Evolutionary conservation across 495 filamentous ascomycete species (phyloP).

Genomic region (Lasiosphaeria ovina): DNA sequence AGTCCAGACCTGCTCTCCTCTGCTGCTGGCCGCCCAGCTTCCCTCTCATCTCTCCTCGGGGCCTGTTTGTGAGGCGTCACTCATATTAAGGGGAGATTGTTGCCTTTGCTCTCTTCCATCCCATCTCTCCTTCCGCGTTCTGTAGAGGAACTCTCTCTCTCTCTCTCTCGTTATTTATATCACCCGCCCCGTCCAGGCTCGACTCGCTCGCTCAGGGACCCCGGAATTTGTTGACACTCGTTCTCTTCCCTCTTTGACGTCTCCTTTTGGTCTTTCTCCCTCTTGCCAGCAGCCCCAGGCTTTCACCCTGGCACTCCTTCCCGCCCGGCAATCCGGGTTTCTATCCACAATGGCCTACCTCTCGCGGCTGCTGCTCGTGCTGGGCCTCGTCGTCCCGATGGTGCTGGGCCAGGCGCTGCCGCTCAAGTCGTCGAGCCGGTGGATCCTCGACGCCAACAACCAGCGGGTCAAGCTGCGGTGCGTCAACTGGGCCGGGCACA

Average conservation of each 20-base stretch:
- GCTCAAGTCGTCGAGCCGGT: constrained; percentile 45
- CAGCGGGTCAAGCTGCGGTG: constrained; percentile 51
- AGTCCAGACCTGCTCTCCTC: not conserved
- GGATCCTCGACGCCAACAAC: constrained; percentile 48
- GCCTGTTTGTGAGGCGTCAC: not conserved
- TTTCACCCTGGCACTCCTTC: not conserved
- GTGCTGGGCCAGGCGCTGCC: constrained; percentile 30
- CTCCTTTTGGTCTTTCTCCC: not conserved
- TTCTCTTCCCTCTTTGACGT: too few species aligned
- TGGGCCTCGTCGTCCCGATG: constrained; percentile 28
- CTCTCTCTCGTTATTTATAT: not conserved
- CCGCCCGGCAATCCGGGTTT: not conserved
- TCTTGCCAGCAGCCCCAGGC: not conserved
- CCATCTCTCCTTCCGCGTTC: too few species aligned
- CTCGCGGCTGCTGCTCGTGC: constrained; percentile 7
- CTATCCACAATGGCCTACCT: constrained; percentile 14
- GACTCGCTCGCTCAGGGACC: too few species aligned
- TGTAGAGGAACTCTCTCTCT: not conserved
- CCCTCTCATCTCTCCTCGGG: not conserved
- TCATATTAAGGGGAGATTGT: not conserved
- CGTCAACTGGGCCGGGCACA: constrained; percentile 52
- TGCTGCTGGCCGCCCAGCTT: not conserved
- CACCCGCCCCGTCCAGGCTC: not conserved
- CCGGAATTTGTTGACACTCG: too few species aligned
- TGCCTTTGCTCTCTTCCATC: not conserved